A percentile compares a stretch with the other conserved stretches of the same genome.
phyloP scores from a whole-genome alignment of 1,139 yeast species.

The Taphrina communis region DNA sequence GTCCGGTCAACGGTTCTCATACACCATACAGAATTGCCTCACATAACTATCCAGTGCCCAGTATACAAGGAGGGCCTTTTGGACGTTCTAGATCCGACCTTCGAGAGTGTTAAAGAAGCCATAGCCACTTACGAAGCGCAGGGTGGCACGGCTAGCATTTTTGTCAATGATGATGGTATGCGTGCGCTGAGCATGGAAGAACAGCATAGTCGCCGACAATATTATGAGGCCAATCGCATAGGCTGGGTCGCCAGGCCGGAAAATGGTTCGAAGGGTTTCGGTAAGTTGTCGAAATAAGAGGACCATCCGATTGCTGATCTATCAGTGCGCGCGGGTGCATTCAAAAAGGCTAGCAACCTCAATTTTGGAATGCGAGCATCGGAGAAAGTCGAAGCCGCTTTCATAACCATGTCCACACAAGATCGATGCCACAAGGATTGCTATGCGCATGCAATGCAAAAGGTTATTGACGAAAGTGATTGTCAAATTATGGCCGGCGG shows the following conservation, averaged over 20 bases:
- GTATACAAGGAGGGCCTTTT: conserved; percentile 44
- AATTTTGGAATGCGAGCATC: conserved; percentile 44
- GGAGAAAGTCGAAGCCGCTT: conserved; percentile 40
- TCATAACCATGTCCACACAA: not conserved
- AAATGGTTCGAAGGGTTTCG: conserved; percentile 41
- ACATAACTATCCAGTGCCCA: conserved; percentile 45
- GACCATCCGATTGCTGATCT: not conserved
- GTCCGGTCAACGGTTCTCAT: conserved; percentile 22
- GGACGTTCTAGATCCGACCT: conserved; percentile 43
- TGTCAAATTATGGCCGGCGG: conserved; percentile 44
- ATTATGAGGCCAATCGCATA: conserved; percentile 40
- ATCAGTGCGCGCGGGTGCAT: conserved; percentile 42
- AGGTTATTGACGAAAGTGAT: conserved; percentile 30
- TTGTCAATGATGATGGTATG: conserved; percentile 44
- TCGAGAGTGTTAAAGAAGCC: conserved; percentile 40
- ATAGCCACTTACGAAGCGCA: conserved; percentile 42
- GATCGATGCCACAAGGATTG: not conserved
- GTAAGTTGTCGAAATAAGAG: not conserved
- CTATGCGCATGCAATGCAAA: conserved; percentile 29
- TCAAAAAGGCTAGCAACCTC: conserved; percentile 45
- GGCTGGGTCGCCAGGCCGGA: conserved; percentile 45
- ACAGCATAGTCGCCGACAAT: conserved; percentile 31
- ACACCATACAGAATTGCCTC: conserved; percentile 38
- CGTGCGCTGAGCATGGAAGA: conserved; percentile 30
- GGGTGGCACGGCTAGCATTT: conserved; percentile 43